phyloP scores from a whole-genome alignment of 2,329 filamentous ascomycete species.

The Elsinoe ampelina region DNA sequence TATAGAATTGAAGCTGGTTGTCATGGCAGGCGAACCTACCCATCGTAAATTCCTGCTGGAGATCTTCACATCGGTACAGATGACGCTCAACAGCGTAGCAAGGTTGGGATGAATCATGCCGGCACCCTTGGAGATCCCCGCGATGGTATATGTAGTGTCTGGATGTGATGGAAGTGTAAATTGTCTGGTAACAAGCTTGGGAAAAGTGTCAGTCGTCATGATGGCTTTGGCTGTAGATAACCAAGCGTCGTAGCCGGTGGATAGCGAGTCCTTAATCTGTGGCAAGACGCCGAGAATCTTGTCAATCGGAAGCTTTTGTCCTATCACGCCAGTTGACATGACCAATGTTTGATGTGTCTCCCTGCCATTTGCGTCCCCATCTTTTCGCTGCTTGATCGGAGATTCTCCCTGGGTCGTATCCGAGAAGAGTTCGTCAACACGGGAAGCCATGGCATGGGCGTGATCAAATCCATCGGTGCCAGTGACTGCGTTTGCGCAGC shows the following conservation, averaged over 20 bases:
- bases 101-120: conserved; percentile 99
- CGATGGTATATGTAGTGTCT: conserved; percentile 67
- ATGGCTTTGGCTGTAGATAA: conserved; percentile 78
- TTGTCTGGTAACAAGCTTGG: conserved; percentile 77
- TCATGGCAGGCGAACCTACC: conserved; percentile 64
- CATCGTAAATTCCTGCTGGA: conserved; percentile 55
- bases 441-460: conserved; percentile 70
- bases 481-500: conserved; percentile 94
- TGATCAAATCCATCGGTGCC: conserved; percentile 83
- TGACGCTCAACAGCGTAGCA: conserved; percentile 85
- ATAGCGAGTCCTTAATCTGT: conserved; percentile 60
- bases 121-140: conserved; percentile 94
- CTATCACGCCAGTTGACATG: conserved; percentile 98
- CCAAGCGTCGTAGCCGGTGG: conserved; percentile 75
- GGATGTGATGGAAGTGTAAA: conserved; percentile 79
- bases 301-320: conserved; percentile 81
- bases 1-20: conserved; percentile 90
- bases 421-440: conserved; percentile 58
- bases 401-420: conserved; percentile 13
- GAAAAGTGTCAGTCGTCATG: conserved; percentile 97
- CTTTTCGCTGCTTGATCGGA: conserved; percentile 23
- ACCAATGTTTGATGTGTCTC: conserved; percentile 57
- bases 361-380: conserved; percentile 32
- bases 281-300: conserved; percentile 83
- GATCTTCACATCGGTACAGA: conserved; percentile 85